Conservation (phyloP, 139 green algal genomes). For the Haematococcus sp. region DNA sequence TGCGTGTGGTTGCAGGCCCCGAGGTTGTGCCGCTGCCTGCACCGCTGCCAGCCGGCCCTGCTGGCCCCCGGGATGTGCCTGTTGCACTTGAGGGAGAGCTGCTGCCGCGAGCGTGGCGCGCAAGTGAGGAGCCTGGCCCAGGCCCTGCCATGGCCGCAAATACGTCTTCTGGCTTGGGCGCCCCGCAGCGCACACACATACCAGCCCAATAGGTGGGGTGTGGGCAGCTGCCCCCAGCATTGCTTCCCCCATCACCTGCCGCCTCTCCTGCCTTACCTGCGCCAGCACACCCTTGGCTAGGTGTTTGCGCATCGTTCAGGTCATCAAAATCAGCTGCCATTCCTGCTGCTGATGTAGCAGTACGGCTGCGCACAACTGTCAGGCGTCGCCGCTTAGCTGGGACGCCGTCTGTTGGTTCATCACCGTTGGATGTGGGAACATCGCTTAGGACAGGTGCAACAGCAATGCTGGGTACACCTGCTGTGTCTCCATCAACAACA, state of each 20-base stretch:
- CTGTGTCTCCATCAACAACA: too few species aligned
- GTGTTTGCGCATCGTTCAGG: constrained; percentile 6
- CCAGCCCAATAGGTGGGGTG: constrained; percentile 73
- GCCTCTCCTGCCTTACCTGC: constrained; percentile 34
- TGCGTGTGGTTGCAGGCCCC: constrained; percentile 1
- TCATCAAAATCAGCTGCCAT: constrained; percentile 38
- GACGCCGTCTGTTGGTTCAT: too few species aligned
- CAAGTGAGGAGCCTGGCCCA: neutral
- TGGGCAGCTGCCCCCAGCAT: constrained; percentile 26
- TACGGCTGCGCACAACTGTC: constrained; percentile 40
- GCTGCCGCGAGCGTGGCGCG: neutral
- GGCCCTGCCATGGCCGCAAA: neutral
- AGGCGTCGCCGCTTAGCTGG: constrained; percentile 44
- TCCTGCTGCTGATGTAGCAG: constrained; percentile 61
- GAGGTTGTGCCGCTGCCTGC: neutral
- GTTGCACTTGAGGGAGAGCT: neutral
- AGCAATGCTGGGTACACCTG: too few species aligned
- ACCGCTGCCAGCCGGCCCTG: neutral
- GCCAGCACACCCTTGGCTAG: constrained; percentile 41
- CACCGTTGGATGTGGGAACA: too few species aligned
- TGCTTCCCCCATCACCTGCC: constrained; percentile 15
- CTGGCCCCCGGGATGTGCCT: neutral
- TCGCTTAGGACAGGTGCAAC: too few species aligned
- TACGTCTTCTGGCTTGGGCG: constrained; percentile 20
- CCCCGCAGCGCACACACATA: constrained; percentile 76